These are phyloP conservation scores for Penicillium nordicum DNA, from an alignment of 2,329 filamentous ascomycete genomes.

Conservation along the genomic window DNA sequence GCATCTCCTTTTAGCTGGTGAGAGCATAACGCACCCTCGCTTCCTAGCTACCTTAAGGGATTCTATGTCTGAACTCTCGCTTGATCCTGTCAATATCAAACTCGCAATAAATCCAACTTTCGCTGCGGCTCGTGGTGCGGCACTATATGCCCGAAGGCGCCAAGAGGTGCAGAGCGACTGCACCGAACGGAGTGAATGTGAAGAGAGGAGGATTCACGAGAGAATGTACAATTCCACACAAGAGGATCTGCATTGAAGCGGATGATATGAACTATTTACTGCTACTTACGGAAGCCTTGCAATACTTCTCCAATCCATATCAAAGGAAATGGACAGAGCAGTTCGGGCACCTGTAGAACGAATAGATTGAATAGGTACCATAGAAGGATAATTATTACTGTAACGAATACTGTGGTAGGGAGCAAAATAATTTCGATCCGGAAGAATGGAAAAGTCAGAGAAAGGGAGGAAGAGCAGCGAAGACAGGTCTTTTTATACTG, in stretches of 20 bases:
- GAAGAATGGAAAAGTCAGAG: too few relatives aligned
- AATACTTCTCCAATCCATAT: too few relatives aligned
- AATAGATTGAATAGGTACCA: too few relatives aligned
- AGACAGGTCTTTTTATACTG: too few relatives aligned
- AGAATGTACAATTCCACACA: background rate
- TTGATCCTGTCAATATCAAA: background rate
- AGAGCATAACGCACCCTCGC: constrained; percentile 1
- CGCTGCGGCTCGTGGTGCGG: background rate
- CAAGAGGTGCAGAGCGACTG: background rate
- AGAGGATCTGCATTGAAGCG: background rate
- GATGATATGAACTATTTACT: background rate
- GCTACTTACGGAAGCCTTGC: background rate
- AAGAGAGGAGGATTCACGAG: background rate
- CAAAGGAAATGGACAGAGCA: too few relatives aligned
- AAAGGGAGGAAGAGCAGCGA: too few relatives aligned
- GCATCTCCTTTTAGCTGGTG: constrained; percentile 10
- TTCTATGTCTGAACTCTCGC: background rate
- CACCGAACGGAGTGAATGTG: background rate
- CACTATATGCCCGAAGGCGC: background rate
- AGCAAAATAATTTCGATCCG: too few relatives aligned
- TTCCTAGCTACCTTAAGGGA: background rate
- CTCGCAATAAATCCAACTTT: background rate
- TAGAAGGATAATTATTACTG: too few relatives aligned
- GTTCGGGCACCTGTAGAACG: too few relatives aligned
- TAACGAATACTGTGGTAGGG: too few relatives aligned